Conservation (phyloP, 2,329 filamentous ascomycete species). For the Aureobasidium mangrovei region DNA sequence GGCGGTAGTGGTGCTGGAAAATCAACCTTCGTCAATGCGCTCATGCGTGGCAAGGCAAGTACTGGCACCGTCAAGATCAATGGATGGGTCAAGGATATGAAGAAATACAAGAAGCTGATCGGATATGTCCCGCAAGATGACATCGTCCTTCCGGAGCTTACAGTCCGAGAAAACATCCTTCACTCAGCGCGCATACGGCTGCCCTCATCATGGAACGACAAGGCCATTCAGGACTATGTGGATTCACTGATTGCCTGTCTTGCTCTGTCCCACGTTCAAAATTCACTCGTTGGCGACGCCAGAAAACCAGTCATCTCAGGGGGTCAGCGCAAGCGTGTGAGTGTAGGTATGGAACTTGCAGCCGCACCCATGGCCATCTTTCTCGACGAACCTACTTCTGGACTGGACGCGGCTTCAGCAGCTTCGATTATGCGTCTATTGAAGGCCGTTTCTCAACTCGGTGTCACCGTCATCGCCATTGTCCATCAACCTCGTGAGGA, state of each 20-base stretch:
- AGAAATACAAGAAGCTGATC: conserved; percentile 50
- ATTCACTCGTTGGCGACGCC: conserved; percentile 45
- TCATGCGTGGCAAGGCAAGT: conserved; percentile 51
- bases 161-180: conserved; percentile 53
- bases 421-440: conserved; percentile 48
- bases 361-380: conserved; percentile 45
- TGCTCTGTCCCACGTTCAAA: conserved; percentile 43
- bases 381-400: conserved; percentile 27
- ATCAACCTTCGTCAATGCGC: conserved; percentile 50
- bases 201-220: conserved; percentile 42
- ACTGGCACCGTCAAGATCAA: conserved; percentile 45
- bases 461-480: conserved; percentile 50
- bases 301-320: conserved; percentile 47
- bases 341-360: conserved; percentile 51
- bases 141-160: conserved; percentile 50
- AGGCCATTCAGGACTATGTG: conserved; percentile 46
- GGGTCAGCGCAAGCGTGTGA: conserved; percentile 49
- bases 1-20: conserved; percentile 52
- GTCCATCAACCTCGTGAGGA: conserved; percentile 53
- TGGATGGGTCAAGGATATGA: conserved; percentile 35
- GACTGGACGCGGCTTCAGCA: conserved; percentile 45
- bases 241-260: conserved; percentile 49
- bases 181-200: conserved; percentile 50
- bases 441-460: conserved; percentile 45
- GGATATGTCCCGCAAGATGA: conserved; percentile 56